Base-by-base conservation (phyloP, 805 yeast genomes). In the Helenozyma baotianmanensis region DNA sequence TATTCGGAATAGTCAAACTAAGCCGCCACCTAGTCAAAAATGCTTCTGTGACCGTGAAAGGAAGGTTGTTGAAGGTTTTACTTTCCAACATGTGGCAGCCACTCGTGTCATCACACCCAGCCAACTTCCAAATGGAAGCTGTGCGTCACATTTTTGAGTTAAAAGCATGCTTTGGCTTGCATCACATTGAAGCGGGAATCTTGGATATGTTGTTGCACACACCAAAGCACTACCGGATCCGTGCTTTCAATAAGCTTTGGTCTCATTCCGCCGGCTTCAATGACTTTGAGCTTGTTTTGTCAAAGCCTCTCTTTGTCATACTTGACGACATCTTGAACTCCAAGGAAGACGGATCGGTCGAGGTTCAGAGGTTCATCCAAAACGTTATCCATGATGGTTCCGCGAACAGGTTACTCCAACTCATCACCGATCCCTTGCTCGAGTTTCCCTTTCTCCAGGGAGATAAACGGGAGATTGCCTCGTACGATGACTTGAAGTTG, bases 181-280 rank as follows among this genome's bases (percentile, higher is more conserved):
- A 72, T 29, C 71, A 74, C 39, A 70, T 88, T 16, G 95, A 88
- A 47, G 90, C 95, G 1, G 82, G 86, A 0, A 42, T 89, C 2
- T 63, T 85, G 0, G 62, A 73, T 2, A 65, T 77, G 29, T 68
- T 85, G 19, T 48, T 79, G 10, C 51, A 67, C 4, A 43, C 56
- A 3, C 50, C 62, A 4, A 33, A 33, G 9, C 24, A 25, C 12
- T 33, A 13, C 57, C 66, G 12, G 64, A 55, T 81, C 1, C 54
- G 63, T 12, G 81, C 83, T 0, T 72, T 86, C 42, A 69, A 76
- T 31, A 69, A 76, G 7, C 52, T 89, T 4, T 90, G 97, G 97
- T 67, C 69, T 3, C 90, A 84, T 46, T 71, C 90, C 0, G 39
- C 58, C 7, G 55, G 66, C n/a, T 50, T 58, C 23, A 72, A 68